phyloP scores from a whole-genome alignment of 1,284 basidiomycete species.

The Sanghuangporus sanghuang region DNA sequence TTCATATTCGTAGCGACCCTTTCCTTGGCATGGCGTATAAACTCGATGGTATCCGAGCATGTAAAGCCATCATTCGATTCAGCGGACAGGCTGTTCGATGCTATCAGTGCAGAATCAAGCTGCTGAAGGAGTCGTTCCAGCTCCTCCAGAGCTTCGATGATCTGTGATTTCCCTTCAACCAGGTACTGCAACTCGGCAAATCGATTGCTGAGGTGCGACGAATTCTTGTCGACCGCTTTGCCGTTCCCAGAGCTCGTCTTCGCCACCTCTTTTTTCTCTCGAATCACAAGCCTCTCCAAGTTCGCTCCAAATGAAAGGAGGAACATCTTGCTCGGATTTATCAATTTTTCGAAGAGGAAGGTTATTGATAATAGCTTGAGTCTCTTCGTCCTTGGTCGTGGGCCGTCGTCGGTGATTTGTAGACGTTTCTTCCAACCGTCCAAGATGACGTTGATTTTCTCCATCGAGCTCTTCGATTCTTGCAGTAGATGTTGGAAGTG shows the following conservation, averaged over 20 bases:
- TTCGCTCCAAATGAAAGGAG: background rate
- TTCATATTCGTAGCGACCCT: background rate
- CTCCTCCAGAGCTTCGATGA: background rate
- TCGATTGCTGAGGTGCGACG: no score
- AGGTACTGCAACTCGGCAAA: no score
- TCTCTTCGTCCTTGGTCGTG: background rate
- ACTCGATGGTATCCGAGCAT: background rate
- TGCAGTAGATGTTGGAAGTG: background rate
- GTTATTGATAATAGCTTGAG: background rate
- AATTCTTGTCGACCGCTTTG: no score
- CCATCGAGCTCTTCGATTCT: background rate
- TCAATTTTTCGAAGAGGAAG: background rate
- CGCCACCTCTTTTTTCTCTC: no score
- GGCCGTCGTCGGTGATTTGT: background rate
- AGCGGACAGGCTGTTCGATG: background rate
- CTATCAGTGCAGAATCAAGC: background rate
- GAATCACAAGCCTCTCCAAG: no score
- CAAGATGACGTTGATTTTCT: background rate
- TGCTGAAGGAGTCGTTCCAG: background rate
- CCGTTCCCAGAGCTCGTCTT: no score
- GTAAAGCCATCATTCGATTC: no score
- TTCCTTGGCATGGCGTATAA: background rate
- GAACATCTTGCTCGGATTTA: background rate
- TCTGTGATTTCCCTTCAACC: no score
- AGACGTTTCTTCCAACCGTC: background rate